phyloP scores from a whole-genome alignment of 2,329 filamentous ascomycete species.

The Magnaporthiopsis poae region DNA sequence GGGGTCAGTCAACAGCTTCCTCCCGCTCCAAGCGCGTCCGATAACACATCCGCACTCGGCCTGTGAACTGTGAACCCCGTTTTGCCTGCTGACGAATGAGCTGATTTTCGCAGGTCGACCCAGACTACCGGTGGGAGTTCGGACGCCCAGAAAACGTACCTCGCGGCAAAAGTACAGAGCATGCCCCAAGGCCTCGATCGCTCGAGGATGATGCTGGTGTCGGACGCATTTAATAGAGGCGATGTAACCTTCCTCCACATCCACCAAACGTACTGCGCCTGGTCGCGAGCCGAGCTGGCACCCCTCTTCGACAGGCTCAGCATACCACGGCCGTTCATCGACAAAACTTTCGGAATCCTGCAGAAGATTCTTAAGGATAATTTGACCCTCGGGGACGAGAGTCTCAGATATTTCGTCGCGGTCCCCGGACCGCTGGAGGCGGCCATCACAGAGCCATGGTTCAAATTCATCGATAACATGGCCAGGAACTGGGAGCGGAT shows the following conservation, averaged over 20 bases:
- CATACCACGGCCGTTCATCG: slow-evolving; percentile 16
- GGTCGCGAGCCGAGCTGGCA: slow-evolving; percentile 29
- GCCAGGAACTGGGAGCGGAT: slow-evolving; percentile 29
- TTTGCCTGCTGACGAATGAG: background rate
- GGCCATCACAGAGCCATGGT: slow-evolving; percentile 23
- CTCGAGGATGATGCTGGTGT: slow-evolving; percentile 44
- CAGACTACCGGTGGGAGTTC: background rate
- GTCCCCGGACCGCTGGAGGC: slow-evolving; percentile 25
- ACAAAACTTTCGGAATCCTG: slow-evolving; percentile 25
- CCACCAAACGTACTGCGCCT: slow-evolving; percentile 56
- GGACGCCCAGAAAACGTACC: background rate
- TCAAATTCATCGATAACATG: slow-evolving; percentile 34
- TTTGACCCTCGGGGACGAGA: slow-evolving; percentile 17
- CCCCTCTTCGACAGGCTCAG: slow-evolving; percentile 28
- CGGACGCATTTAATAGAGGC: slow-evolving; percentile 40
- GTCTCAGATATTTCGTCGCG: slow-evolving; percentile 25
- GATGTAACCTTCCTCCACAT: slow-evolving; percentile 57
- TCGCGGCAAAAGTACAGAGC: background rate
- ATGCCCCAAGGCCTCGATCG: slow-evolving; percentile 24
- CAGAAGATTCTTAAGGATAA: slow-evolving; percentile 29
- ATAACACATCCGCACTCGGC: background rate
- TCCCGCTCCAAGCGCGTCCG: background rate
- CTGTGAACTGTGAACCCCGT: background rate
- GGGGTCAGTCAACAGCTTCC: background rate
- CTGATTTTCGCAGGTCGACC: background rate